Evolutionary conservation across 148 eudicot species (phyloP), one percentile per base, ranked within the genome.

Genomic region (Euryodendron excelsum): DNA sequence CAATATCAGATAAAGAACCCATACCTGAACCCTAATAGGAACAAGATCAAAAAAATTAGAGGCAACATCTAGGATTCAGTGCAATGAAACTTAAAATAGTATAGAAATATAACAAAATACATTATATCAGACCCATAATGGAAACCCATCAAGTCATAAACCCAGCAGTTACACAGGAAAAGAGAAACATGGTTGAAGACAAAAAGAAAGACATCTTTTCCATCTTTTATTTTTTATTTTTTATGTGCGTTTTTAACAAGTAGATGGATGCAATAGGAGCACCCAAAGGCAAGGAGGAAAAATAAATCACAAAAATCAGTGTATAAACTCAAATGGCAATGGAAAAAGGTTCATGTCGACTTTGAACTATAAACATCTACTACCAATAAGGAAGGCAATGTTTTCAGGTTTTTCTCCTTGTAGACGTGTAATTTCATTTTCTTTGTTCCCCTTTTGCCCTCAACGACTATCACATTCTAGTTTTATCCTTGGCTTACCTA

Each of bases 1-100:
- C 99, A 47, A 91, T 67, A 48, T 91, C 97, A 69, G 94, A 89
- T 77, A 90, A 81, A 44, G 98, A 96, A 83, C 90, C 92, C 34
- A 85, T 41, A 71, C 80, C 89, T 37, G 84, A 84, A 79, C 87
- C 93, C 90, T 91, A 91, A 70, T 55, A 71, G 21, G 72, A 64
- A 70, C 6, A 59, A 60, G 47, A 70, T 18, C 71, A 74, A 56
- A 78, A 79, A 69, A 61, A 58, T 62, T 62, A 78, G 63, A 37
- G 56, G 13, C 39, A 72, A 63, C 41, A 25, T 50, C 39, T 21
- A 79, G 36, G 37, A 72, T 71, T 78, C 23, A 60, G 0, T 70
- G 61, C 37, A 25, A 77, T 48, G 37, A 70, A 78, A 61, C 37
- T 15, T 33, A 13, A 13, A 48, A 64, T 61, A 60, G 28, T 59